Conservation (phyloP, 257 asterid species). For the Orobanche coerulescens region DNA sequence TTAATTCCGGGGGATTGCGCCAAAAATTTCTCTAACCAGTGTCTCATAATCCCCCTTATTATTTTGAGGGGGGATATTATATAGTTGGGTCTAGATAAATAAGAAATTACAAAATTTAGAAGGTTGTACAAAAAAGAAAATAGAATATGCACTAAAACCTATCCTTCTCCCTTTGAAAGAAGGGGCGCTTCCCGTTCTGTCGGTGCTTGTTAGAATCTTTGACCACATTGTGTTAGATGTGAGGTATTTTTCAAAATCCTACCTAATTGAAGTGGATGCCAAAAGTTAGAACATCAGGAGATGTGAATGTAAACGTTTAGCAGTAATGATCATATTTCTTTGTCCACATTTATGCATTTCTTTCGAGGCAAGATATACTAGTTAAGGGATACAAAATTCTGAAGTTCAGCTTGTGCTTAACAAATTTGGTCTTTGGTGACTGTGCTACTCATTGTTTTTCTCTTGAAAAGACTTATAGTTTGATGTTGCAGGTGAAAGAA, state of each 20-base stretch:
- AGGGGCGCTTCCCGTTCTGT: too few relatives aligned
- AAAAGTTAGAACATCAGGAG: background rate
- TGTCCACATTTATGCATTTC: background rate
- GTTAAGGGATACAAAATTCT: constrained; percentile 1
- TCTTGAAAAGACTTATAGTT: constrained; percentile 15
- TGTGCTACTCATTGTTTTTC: background rate
- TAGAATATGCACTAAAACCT: too few relatives aligned
- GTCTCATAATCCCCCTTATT: too few relatives aligned
- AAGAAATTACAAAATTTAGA: too few relatives aligned
- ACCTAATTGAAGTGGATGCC: background rate
- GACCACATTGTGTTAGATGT: background rate
- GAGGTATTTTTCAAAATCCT: background rate
- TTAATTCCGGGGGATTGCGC: too few relatives aligned
- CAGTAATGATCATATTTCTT: background rate
- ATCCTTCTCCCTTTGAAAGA: too few relatives aligned
- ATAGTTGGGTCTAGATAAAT: too few relatives aligned
- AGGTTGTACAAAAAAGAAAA: too few relatives aligned
- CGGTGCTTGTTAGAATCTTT: background rate
- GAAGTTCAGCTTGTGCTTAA: constrained; percentile 17
- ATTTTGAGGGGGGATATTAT: too few relatives aligned
- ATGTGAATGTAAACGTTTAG: background rate
- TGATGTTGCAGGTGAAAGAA: constrained; percentile 61
- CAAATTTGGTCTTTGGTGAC: constrained; percentile 11
- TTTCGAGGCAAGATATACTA: background rate
- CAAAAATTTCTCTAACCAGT: too few relatives aligned